phyloP scores from a whole-genome alignment of 2,329 filamentous ascomycete species.

The Colletotrichum camelliae region DNA sequence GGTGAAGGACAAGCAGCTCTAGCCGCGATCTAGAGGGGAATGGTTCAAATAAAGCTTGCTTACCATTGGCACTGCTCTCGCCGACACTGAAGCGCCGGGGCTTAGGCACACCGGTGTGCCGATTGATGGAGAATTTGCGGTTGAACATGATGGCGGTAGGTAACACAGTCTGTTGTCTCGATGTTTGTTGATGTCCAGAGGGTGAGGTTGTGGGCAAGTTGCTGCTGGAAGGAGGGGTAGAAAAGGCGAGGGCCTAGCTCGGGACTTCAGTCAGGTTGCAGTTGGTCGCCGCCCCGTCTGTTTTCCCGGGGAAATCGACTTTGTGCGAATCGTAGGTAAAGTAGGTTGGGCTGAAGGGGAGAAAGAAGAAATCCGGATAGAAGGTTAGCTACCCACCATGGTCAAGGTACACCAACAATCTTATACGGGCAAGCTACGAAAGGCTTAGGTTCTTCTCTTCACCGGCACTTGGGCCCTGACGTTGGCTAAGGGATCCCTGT shows the following conservation, averaged over 20 bases:
- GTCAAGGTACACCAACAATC: conserved; percentile 4
- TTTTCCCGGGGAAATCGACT: not conserved
- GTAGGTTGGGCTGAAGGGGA: not conserved
- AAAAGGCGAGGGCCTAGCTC: not conserved
- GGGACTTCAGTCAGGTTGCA: not conserved
- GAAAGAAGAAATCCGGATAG: not conserved
- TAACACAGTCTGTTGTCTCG: not conserved
- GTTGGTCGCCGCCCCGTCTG: not conserved
- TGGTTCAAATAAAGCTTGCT: not conserved
- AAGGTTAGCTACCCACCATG: not conserved
- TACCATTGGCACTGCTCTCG: conserved; percentile 44
- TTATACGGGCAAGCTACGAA: conserved; percentile 14
- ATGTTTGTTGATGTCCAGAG: not conserved
- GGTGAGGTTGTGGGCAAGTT: not conserved
- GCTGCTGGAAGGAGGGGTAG: not conserved
- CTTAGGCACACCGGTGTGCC: conserved; percentile 67
- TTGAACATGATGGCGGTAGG: conserved; percentile 47
- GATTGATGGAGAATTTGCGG: conserved; percentile 72
- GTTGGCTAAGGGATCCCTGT: conserved; percentile 17
- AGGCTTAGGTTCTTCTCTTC: conserved; percentile 8
- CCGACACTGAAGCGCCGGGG: conserved; percentile 64
- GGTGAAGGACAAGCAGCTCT: not conserved
- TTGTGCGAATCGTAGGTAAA: not conserved
- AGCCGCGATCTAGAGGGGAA: not conserved
- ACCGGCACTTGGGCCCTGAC: conserved; percentile 19